Evolutionary conservation across 352 stramenopile species (phyloP), one percentile per base, ranked within the genome.

Genomic region (Globisporangium uncinulatum): DNA sequence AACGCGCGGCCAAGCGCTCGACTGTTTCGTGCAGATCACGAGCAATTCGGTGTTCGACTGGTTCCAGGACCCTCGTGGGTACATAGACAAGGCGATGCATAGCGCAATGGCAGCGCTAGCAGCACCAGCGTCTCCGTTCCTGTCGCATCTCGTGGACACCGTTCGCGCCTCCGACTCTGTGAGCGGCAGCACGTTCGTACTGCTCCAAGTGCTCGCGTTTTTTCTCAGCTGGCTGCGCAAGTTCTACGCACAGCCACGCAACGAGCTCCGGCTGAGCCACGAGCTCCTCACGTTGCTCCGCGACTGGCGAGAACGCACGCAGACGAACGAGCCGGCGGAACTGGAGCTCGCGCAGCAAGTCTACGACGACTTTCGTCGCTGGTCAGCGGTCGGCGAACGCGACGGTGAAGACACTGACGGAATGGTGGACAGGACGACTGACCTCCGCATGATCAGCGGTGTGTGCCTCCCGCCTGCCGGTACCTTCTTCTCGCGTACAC

Each of bases 141-240:
- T 79, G 0, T 50, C 48, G 2, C 29, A 43, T 31, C 45, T 76
- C 34, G 43, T 79, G 31, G n/a, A 20, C 4, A 79, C 76, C 39
- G 61, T 71, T 32, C 56, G 52, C 10, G 9, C 66, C 4, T 71
- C 67, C 31, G 56, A 56, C 11, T 51, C 43, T n/a, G n/a, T n/a
- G n/a, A n/a, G n/a, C n/a, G n/a, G n/a, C n/a, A n/a, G 57, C 0
- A 74, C 71, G 24, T 62, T 59, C n/a, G 61, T 71, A 31, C 37
- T 74, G 47, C 63, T 79, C 4, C 71, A 79, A 46, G 49, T 79
- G 2, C 54, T 79, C 19, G 71, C 71, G 24, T 76, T 76, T 41
- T 79, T 70, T 60, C 43, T 79, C 21, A 79, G 71, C 54, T 79
- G 68, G 71, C 60, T 79, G 29, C 71, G 71, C 31, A 79, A 76